Conservation (phyloP, 768 basidiomycete genomes). For the Kwoniella newhampshirensis region DNA sequence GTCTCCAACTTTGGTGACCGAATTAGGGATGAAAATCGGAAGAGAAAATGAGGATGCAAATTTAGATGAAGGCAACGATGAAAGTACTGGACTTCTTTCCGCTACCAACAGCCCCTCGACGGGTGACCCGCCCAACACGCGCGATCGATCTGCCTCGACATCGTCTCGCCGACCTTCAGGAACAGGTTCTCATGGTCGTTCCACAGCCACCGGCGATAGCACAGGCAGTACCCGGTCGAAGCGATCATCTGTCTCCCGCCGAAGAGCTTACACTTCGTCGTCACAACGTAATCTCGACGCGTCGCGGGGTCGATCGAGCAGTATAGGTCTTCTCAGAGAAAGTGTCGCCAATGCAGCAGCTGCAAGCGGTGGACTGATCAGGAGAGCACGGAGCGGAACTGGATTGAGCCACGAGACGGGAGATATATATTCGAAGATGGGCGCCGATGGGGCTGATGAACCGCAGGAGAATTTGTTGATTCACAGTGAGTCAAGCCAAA, state of each 20-base stretch:
- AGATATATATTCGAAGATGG: slow-evolving; percentile 9
- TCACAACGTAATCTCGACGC: slow-evolving; percentile 1
- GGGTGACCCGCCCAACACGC: not conserved
- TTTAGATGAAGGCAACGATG: slow-evolving; percentile 11
- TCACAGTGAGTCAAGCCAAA: slow-evolving; percentile 5
- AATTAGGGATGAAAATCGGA: slow-evolving; percentile 13
- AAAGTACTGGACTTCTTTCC: slow-evolving; percentile 14
- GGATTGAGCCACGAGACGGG: slow-evolving; percentile 16
- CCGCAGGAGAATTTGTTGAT: slow-evolving; percentile 3
- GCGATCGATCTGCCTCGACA: slow-evolving; percentile 3
- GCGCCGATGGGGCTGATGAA: not conserved
- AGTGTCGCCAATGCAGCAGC: slow-evolving; percentile 5
- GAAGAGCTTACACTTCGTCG: slow-evolving; percentile 1
- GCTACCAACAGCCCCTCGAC: not conserved
- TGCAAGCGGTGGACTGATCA: slow-evolving; percentile 6
- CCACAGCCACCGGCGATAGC: not conserved
- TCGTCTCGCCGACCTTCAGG: not conserved
- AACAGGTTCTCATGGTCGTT: not conserved
- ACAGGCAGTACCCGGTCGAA: too few relatives aligned
- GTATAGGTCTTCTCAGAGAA: slow-evolving; percentile 14
- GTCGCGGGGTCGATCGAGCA: slow-evolving; percentile 20
- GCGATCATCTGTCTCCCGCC: slow-evolving; percentile 5
- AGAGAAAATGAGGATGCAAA: slow-evolving; percentile 8
- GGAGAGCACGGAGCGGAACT: slow-evolving; percentile 26
- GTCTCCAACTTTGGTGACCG: slow-evolving; percentile 2